These are phyloP conservation scores for Candida orba DNA, from an alignment of 805 yeast genomes.

Conservation along the genomic window DNA sequence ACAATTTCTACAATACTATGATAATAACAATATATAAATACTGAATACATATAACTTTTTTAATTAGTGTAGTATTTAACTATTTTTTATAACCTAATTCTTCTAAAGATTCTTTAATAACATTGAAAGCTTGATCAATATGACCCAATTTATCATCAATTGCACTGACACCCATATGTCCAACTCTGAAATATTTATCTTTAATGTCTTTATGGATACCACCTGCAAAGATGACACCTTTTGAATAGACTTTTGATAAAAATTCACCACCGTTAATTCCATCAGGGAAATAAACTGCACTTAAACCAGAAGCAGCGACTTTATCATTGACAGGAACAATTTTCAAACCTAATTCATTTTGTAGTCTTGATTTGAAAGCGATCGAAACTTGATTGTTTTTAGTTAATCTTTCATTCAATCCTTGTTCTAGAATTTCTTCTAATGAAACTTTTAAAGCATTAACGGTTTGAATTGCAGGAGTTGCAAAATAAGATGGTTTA, in stretches of 20 bases:
- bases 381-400: constrained; percentile 57
- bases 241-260: constrained; percentile 44
- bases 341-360: constrained; percentile 56
- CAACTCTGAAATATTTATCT: constrained; percentile 82
- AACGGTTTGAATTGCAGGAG: constrained; percentile 87
- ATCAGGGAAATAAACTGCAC: constrained; percentile 80
- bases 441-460: constrained; percentile 76
- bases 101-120: constrained; percentile 36
- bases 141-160: constrained; percentile 48
- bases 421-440: constrained; percentile 52
- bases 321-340: constrained; percentile 51
- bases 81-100: constrained; percentile 30
- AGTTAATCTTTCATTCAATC: constrained; percentile 54
- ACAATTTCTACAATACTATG: too few relatives aligned
- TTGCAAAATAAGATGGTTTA: constrained; percentile 83
- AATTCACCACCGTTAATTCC: constrained; percentile 63
- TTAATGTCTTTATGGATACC: constrained; percentile 81
- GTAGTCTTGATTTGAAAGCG: constrained; percentile 48
- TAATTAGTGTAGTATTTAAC: not conserved
- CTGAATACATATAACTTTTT: too few relatives aligned
- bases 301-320: constrained; percentile 80
- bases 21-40: too few relatives aligned
- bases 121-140: constrained; percentile 41
- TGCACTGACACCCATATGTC: constrained; percentile 90
- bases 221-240: constrained; percentile 77